Conservation (phyloP, 306 rosid species). For the Cucumis cinereus region DNA sequence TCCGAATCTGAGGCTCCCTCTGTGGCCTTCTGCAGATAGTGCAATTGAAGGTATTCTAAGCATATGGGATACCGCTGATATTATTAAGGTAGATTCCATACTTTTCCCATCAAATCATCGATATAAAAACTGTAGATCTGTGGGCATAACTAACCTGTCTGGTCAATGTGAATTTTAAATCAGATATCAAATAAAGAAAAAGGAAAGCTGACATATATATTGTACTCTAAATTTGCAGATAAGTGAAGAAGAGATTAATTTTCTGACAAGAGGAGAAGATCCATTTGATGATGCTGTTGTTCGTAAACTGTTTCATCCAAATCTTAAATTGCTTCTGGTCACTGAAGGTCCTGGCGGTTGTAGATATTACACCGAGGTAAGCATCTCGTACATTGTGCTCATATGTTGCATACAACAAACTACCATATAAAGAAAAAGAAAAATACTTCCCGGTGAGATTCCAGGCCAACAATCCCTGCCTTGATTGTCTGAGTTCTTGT, state of each 20-base stretch:
- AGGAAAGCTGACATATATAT: background rate
- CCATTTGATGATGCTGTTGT: slow-evolving; percentile 73
- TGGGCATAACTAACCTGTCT: background rate
- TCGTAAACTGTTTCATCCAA: slow-evolving; percentile 69
- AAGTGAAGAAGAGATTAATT: slow-evolving; percentile 83
- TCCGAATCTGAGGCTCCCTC: slow-evolving; percentile 92
- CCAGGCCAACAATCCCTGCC: no score
- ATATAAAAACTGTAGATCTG: background rate
- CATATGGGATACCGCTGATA: slow-evolving; percentile 86
- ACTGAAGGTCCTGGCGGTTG: slow-evolving; percentile 95
- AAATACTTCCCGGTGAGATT: no score
- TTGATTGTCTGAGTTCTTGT: no score
- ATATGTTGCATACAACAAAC: background rate
- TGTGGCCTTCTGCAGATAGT: slow-evolving; percentile 83
- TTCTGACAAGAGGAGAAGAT: slow-evolving; percentile 77
- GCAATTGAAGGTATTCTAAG: slow-evolving; percentile 93
- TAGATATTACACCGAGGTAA: slow-evolving; percentile 86
- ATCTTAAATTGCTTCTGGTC: slow-evolving; percentile 79
- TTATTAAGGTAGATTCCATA: slow-evolving; percentile 53
- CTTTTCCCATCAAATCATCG: background rate
- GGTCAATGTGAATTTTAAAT: background rate
- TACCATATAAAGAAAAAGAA: background rate
- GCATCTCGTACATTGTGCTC: slow-evolving; percentile 10
- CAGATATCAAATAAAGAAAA: background rate
- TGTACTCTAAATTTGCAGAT: slow-evolving; percentile 29